Percentiles rank a stretch among this genome's conserved stretches.
Conservation (phyloP, 208 protist species). For the Tritrichomonas foetus region DNA sequence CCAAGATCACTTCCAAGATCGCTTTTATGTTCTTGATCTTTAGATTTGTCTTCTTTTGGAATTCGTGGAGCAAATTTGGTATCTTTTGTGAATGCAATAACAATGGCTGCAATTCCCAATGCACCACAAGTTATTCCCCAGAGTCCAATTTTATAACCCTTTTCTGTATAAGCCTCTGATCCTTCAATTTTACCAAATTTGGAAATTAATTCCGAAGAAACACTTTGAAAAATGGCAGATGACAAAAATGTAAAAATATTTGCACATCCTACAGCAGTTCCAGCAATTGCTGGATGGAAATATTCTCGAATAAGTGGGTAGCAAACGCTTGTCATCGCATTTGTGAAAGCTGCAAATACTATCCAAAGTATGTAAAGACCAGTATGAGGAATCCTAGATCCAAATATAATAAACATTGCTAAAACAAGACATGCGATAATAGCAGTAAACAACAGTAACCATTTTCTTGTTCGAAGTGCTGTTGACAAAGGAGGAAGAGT, state of each 20-base stretch:
- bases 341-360: background rate
- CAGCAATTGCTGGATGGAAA: slow-evolving; percentile 21
- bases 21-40: no score
- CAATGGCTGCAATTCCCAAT: background rate
- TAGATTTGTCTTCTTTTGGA: no score
- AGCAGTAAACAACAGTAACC: background rate
- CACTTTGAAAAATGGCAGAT: background rate
- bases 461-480: background rate
- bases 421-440: background rate
- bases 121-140: no score
- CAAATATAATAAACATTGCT: background rate
- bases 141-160: background rate
- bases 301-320: background rate
- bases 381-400: background rate
- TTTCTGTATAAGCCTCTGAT: no score
- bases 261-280: background rate
- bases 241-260: background rate
- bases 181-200: background rate
- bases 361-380: background rate
- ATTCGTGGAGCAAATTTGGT: no score
- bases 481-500: background rate
- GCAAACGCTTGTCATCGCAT: background rate
- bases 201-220: background rate
- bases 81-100: background rate
- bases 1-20: no score